A percentile compares a stretch with the other conserved stretches of the same genome.
Evolutionary conservation across 225 moss, liverwort and hornwort genomes (phyloP).

Genomic region (Physcomitrium patens): DNA sequence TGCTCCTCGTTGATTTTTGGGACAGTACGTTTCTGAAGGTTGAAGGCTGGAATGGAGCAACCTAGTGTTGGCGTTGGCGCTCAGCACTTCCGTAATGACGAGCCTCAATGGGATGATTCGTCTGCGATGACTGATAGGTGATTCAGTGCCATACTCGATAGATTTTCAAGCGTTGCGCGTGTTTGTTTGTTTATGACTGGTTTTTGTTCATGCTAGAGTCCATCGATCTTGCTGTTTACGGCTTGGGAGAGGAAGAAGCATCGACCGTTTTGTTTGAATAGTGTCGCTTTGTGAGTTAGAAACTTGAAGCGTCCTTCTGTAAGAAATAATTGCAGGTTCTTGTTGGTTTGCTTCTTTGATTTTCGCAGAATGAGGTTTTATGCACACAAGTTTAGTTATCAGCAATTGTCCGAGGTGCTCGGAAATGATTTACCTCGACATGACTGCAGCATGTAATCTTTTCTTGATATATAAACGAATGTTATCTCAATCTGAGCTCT

Average conservation of each 20-base stretch:
- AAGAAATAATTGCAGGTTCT: too few relatives aligned
- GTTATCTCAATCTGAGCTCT: slow-evolving; percentile 20
- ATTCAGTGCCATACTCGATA: background rate
- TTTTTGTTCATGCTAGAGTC: slow-evolving; percentile 23
- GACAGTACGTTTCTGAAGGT: slow-evolving; percentile 24
- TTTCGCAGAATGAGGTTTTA: background rate
- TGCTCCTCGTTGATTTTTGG: slow-evolving; percentile 25
- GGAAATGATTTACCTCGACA: slow-evolving; percentile 35
- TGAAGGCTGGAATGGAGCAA: slow-evolving; percentile 42
- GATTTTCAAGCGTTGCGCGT: slow-evolving; percentile 43
- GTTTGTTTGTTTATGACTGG: slow-evolving; percentile 35
- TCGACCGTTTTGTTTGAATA: too few relatives aligned
- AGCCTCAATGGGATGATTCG: slow-evolving; percentile 33
- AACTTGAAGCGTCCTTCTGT: too few relatives aligned
- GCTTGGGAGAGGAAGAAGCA: too few relatives aligned
- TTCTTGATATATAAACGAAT: slow-evolving; percentile 44
- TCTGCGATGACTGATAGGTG: slow-evolving; percentile 38
- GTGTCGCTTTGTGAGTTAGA: too few relatives aligned
- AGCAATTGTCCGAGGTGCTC: too few relatives aligned
- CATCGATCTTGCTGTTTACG: too few relatives aligned
- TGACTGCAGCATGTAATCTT: slow-evolving; percentile 65
- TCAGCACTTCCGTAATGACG: slow-evolving; percentile 33
- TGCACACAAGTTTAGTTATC: background rate
- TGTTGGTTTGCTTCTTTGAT: background rate
- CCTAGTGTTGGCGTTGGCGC: background rate